phyloP scores from a whole-genome alignment of 352 stramenopile genomes.

The Phytophthora nicotianae region DNA sequence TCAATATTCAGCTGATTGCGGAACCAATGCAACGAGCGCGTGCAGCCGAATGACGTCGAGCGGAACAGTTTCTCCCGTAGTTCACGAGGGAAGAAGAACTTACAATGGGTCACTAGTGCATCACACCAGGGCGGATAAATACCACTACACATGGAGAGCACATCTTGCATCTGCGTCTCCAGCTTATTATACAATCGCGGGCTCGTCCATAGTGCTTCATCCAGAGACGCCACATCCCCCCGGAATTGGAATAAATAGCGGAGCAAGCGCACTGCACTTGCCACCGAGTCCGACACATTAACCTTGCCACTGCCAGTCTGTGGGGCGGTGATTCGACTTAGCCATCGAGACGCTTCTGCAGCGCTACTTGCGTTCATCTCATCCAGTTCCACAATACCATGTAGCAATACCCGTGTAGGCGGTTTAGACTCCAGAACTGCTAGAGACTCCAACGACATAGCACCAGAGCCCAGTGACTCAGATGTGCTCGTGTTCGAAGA shows the following conservation, averaged over 20 bases:
- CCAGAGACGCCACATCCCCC: constrained; percentile 20
- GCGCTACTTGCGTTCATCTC: constrained; percentile 21
- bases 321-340: constrained; percentile 22
- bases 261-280: constrained; percentile 59
- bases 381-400: constrained; percentile 31
- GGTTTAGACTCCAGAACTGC: constrained; percentile 17
- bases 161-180: constrained; percentile 79
- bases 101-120: constrained; percentile 71
- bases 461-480: neutral
- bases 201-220: constrained; percentile 69
- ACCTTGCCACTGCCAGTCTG: constrained; percentile 18
- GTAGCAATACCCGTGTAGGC: constrained; percentile 17
- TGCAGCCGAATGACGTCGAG: constrained; percentile 81
- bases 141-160: constrained; percentile 81
- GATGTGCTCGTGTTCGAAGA: constrained; percentile 7
- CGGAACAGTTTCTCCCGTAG: constrained; percentile 77
- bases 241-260: constrained; percentile 64
- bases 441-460: constrained; percentile 22
- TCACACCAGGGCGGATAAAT: constrained; percentile 86
- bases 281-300: constrained; percentile 38
- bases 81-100: constrained; percentile 83
- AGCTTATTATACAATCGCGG: constrained; percentile 82
- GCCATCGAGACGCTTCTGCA: constrained; percentile 28
- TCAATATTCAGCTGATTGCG: constrained; percentile 71
- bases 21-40: constrained; percentile 83